Evolutionary conservation across 257 asterid genomes (phyloP).

Genomic region (Coffea canephora): DNA sequence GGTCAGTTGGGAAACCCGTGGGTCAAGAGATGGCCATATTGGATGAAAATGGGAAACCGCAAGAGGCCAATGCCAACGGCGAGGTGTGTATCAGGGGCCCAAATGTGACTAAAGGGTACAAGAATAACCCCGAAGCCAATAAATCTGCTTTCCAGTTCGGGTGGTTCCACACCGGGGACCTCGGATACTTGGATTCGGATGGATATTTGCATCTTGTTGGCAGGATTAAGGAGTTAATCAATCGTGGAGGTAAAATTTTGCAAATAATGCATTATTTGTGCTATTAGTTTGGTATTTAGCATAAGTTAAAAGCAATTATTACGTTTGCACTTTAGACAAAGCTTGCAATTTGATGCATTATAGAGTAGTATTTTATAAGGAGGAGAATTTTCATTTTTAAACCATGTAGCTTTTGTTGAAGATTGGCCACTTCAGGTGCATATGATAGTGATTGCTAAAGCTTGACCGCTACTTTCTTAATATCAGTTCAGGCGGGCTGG

Average conservation of each 20-base stretch:
- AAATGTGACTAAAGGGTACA: conserved; percentile 81
- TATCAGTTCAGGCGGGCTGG: background rate
- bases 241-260: conserved; percentile 77
- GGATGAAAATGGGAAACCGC: conserved; percentile 59
- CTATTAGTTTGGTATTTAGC: background rate
- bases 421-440: background rate
- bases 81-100: conserved; percentile 91
- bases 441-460: background rate
- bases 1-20: conserved; percentile 87
- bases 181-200: conserved; percentile 70
- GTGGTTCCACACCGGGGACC: conserved; percentile 92
- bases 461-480: background rate
- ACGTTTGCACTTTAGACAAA: background rate
- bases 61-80: conserved; percentile 54
- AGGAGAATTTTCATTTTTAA: no score
- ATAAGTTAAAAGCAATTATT: background rate
- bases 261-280: no score
- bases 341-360: no score
- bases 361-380: no score
- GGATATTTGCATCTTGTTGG: conserved; percentile 94
- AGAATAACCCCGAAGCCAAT: conserved; percentile 80
- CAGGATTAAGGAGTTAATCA: conserved; percentile 83
- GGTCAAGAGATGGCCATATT: conserved; percentile 91
- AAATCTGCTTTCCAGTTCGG: conserved; percentile 73
- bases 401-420: background rate